Base-by-base conservation (phyloP, 2,329 filamentous ascomycete species). In the Epichloe baconii region DNA sequence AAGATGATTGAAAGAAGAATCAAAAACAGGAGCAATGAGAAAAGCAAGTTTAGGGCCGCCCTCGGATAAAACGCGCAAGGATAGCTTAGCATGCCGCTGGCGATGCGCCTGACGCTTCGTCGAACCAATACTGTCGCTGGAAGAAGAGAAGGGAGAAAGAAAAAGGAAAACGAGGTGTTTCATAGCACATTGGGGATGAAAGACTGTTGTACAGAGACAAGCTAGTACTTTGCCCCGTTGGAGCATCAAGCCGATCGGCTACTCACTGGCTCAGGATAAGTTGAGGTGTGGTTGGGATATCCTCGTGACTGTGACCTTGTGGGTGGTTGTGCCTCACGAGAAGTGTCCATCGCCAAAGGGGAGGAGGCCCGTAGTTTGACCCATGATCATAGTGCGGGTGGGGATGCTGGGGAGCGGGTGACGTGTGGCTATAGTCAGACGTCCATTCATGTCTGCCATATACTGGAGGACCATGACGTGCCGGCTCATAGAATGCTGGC, bases 151-250 rank as follows among this genome's bases (percentile, higher is more conserved):
- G 8, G 3, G 3, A 31, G 26, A 26, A 10, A 10, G 3, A 31
- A 10, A 10, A 31, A 31, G 8, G 8, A 31, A 31, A 31, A 10
- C 26, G 1, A 31, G 10, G 3, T 1, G 26, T 31, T 31, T 4
- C 49, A 53, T 21, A 19, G 17, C 31, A 45, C 11, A 31, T 17
- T 35, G 23, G 56, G 10, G 60, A 65, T 36, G 14, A 23, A 5
- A 6, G 19, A 15, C 17, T 21, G 19, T 47, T 21, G 35, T 47
- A 23, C 31, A 45, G 5, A 35, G 14, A 14, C 10, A 37, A 21
- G 31, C 44, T 36, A 21, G 19, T 21, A 17, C 31, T 45, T 35
- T 36, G 31, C 4, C 19, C 11, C 11, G 11, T 10, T 26, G 11
- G 4, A n/a, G 47, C 7, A 43, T 44, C 15, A 50, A 17, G 48